Evolutionary conservation across 805 yeast species (phyloP), one percentile per base, ranked within the genome.

Genomic region (Teunomyces gatunensis): DNA sequence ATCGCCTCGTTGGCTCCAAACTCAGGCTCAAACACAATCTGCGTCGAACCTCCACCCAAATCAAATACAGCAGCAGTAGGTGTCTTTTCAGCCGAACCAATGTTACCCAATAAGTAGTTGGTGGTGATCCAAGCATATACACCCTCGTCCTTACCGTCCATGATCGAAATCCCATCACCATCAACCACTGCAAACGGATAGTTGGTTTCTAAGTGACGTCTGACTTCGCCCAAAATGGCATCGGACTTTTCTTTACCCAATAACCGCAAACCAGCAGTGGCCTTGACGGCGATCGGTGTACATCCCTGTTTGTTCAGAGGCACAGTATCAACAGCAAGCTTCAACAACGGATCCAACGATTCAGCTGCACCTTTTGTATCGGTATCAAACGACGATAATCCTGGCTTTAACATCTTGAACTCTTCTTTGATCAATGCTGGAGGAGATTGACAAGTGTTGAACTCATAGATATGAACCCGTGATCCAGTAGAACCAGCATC

Each of bases 401-500:
- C 99, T 1, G 97, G 97, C 53, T 89, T 84, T 56, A 86, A 71
- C 97, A 88, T 89, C 62, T 90, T 74, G 65, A 94, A 94, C 46
- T 78, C 80, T 72, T 94, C 99, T 42, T 77, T 73, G 47, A 89
- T 68, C 56, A 94, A 82, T 49, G 72, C 76, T 39, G 99, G 98
- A 47, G 96, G 92, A 33, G 87, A 80, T 42, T 75, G 75, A 63
- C 98, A 91, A 47, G 89, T 83, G 71, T 89, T 88, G 71, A 94
- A 94, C 58, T 87, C 83, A 69, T 95, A 94, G 42, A 94, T 85
- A 67, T 95, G 99, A 34, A 94, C 87, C 66, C 99, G 84, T 12
- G 97, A 90, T 28, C 99, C 99, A 12, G 96, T 86, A 1, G 98
- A 91, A 6, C 99, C 99, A 6, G 99, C 99, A 73, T 94, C 99